Base-by-base conservation (phyloP, 805 yeast genomes). In the Dipodascopsis tothii region DNA sequence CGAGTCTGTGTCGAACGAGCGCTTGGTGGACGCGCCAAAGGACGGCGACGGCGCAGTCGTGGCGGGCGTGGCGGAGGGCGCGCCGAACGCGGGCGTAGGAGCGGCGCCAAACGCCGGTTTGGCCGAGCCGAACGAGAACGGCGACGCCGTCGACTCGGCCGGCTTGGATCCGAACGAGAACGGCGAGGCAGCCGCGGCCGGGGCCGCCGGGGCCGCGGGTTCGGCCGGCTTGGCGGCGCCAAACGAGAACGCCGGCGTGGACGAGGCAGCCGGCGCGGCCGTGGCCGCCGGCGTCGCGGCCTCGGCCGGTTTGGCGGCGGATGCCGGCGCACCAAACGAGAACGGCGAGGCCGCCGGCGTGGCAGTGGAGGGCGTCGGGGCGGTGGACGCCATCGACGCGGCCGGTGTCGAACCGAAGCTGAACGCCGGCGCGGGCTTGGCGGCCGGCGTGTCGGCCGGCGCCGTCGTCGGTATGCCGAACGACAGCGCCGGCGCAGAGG, bases 301-400 rank as follows among this genome's bases (percentile, higher is more conserved):
- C 5, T 19, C 19, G 14, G 40, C 25, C 16, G 16, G 37, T 19
- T 7, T 7, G 6, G 7, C 23, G 17, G n/a, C 6, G 16, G 7
- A n/a, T 7, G 43, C 11, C 33, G 42, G 33, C 36, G 40, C 39
- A 22, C 47, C 47, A 16, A 44, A 40, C 16, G 45, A 39, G 19
- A 39, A 42, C 19, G 44, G n/a, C 14, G 34, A 17, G 5, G 38
- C 38, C 7, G 28, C 17, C 17, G 46, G 5, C 19, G 44, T 3
- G 9, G 46, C 2, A 27, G 21, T 33, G 35, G 41, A 46, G 25
- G 32, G 23, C 14, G 38, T 40, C 19, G 23, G 32, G 4, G 33
- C 4, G 3, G 45, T 25, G 9, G 30, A 14, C 30, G 30, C 30
- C 30, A 25, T 14, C 14, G 30, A 14, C 30, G 14, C 11, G 9